Conservation (phyloP, 768 basidiomycete species). For the Gloeophyllum trabeum region DNA sequence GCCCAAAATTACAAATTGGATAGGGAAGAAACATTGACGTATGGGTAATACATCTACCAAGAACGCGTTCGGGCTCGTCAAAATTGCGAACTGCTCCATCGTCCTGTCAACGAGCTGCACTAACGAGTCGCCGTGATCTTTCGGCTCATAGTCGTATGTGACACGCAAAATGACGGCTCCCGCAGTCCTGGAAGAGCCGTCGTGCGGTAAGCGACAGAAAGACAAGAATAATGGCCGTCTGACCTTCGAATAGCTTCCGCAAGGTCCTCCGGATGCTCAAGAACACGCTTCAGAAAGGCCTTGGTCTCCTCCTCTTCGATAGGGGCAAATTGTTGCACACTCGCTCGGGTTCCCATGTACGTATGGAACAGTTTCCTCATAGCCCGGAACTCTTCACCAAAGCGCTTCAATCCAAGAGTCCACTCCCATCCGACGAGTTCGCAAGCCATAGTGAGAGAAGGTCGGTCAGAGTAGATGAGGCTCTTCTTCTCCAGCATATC, state of each 20-base stretch:
- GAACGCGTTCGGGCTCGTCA: constrained; percentile 13
- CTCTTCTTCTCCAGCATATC: constrained; percentile 19
- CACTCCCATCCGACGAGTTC: constrained; percentile 9
- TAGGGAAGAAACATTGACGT: constrained; percentile 6
- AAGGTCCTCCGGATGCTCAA: background rate
- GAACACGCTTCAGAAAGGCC: background rate
- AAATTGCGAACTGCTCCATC: constrained; percentile 14
- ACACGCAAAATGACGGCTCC: constrained; percentile 15
- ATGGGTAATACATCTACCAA: constrained; percentile 20
- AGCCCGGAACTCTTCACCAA: constrained; percentile 1
- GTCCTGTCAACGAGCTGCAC: constrained; percentile 13
- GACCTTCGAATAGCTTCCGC: background rate
- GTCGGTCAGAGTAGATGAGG: constrained; percentile 16
- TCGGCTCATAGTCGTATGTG: constrained; percentile 17
- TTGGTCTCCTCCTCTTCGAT: background rate
- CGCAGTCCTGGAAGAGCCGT: constrained; percentile 6
- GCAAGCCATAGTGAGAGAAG: constrained; percentile 9
- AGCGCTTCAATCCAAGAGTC: background rate
- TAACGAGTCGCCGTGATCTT: constrained; percentile 14
- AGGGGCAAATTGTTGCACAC: background rate
- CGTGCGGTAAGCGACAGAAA: background rate
- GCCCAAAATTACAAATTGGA: background rate
- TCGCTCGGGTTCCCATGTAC: background rate
- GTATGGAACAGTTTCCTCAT: background rate
- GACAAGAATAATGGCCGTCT: background rate